A percentile compares a stretch with the other conserved stretches of the same genome.
Conservation (phyloP, 2,329 filamentous ascomycete species). For the Ceratocystis huliohia region DNA sequence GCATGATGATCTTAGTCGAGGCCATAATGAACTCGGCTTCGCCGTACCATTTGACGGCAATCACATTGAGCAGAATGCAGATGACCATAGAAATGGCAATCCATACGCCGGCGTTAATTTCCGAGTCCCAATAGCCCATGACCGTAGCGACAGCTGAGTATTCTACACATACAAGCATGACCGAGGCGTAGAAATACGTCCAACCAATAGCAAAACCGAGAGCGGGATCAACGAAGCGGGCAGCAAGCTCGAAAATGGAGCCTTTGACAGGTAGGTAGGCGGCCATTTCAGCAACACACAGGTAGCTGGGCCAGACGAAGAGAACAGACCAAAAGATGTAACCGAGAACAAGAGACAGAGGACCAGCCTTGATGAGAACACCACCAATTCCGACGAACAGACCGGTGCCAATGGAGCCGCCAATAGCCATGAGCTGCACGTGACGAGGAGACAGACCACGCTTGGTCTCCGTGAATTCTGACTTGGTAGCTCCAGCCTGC, state of each 20-base stretch:
- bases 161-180: constrained; percentile 36
- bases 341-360: constrained; percentile 34
- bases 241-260: constrained; percentile 42
- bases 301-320: constrained; percentile 34
- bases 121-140: constrained; percentile 34
- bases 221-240: constrained; percentile 43
- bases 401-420: constrained; percentile 36
- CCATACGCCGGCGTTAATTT: constrained; percentile 37
- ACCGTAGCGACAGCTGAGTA: constrained; percentile 35
- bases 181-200: constrained; percentile 38
- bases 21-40: constrained; percentile 44
- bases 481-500: constrained; percentile 9
- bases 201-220: constrained; percentile 44
- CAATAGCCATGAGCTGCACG: constrained; percentile 39
- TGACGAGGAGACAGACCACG: constrained; percentile 28
- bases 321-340: constrained; percentile 35
- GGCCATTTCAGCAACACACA: constrained; percentile 45
- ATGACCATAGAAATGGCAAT: constrained; percentile 36
- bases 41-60: constrained; percentile 34
- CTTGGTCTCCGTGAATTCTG: constrained; percentile 16
- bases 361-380: constrained; percentile 32
- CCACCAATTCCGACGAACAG: constrained; percentile 36
- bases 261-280: constrained; percentile 43
- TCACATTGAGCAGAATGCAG: constrained; percentile 36
- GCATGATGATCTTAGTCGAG: constrained; percentile 38